Evolutionary conservation across 2,329 filamentous ascomycete species (phyloP).

Genomic region (Parastagonospora avenae): DNA sequence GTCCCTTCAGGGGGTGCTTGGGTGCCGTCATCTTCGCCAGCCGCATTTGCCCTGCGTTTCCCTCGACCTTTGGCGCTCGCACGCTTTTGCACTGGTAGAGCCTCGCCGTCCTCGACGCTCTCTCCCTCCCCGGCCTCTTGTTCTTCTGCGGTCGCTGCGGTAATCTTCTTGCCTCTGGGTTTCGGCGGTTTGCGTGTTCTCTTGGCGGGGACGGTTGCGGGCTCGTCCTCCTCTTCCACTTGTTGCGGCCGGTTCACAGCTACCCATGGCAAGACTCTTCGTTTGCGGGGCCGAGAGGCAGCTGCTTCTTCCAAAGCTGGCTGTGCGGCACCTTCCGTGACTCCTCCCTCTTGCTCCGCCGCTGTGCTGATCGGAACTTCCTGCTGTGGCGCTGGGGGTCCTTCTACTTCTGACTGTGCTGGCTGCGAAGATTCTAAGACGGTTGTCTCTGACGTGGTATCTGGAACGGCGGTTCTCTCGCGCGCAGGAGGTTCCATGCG

Average conservation of each 20-base stretch:
- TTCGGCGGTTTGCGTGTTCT: constrained; percentile 19
- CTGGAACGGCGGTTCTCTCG: background rate
- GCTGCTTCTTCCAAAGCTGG: constrained; percentile 1
- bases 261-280: constrained; percentile 28
- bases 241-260: constrained; percentile 35
- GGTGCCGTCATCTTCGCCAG: constrained; percentile 13
- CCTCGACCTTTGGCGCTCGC: constrained; percentile 21
- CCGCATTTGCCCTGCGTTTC: constrained; percentile 19
- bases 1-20: constrained; percentile 20
- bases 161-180: constrained; percentile 12
- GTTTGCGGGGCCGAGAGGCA: constrained; percentile 10
- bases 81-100: constrained; percentile 12
- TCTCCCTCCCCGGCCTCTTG: constrained; percentile 15
- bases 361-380: no score
- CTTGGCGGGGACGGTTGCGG: constrained; percentile 10
- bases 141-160: constrained; percentile 4
- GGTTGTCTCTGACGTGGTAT: background rate
- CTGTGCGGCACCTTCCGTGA: constrained; percentile 1
- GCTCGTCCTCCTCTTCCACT: constrained; percentile 13
- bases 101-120: constrained; percentile 12
- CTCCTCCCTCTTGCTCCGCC: no score
- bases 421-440: background rate
- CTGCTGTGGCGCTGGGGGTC: no score
- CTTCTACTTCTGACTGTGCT: background rate
- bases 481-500: constrained; percentile 16